Percentiles rank a stretch among this genome's conserved stretches.
Conservation (phyloP, 305 asterid species). For the Galium porrigens region DNA sequence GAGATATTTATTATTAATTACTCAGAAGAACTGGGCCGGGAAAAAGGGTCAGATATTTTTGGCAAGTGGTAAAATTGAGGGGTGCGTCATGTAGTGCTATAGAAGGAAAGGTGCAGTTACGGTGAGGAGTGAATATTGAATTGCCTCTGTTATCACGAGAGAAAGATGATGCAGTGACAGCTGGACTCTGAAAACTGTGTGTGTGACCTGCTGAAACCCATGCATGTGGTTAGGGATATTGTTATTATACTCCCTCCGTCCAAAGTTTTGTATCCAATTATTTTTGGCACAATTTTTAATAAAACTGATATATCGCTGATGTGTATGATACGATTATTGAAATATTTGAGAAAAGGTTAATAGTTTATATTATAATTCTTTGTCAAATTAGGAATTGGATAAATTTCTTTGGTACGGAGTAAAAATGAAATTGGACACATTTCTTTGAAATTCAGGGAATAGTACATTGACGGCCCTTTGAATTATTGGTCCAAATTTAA, state of each 20-base stretch:
- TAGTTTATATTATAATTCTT: too few species aligned
- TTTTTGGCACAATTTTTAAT: too few species aligned
- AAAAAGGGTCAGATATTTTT: background rate
- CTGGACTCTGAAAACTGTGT: background rate
- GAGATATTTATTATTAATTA: background rate
- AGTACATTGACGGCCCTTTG: background rate
- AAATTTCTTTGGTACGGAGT: too few species aligned
- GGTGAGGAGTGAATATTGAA: background rate
- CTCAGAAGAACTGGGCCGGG: background rate
- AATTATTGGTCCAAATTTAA: background rate
- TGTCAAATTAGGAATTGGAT: too few species aligned
- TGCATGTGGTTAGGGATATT: background rate
- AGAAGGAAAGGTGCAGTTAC: constrained; percentile 4
- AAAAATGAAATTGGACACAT: too few species aligned
- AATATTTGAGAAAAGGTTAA: too few species aligned
- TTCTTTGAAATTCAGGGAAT: too few species aligned
- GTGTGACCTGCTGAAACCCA: background rate
- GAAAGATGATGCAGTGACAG: background rate
- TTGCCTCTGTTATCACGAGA: background rate
- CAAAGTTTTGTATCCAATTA: too few species aligned
- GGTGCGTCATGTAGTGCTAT: constrained; percentile 2
- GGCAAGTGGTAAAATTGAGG: background rate
- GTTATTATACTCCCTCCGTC: too few species aligned
- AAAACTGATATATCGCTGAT: too few species aligned
- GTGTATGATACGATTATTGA: too few species aligned